These are phyloP conservation scores for Canariomyces notabilis DNA, from an alignment of 2,329 filamentous ascomycete genomes.

Conservation along the genomic window DNA sequence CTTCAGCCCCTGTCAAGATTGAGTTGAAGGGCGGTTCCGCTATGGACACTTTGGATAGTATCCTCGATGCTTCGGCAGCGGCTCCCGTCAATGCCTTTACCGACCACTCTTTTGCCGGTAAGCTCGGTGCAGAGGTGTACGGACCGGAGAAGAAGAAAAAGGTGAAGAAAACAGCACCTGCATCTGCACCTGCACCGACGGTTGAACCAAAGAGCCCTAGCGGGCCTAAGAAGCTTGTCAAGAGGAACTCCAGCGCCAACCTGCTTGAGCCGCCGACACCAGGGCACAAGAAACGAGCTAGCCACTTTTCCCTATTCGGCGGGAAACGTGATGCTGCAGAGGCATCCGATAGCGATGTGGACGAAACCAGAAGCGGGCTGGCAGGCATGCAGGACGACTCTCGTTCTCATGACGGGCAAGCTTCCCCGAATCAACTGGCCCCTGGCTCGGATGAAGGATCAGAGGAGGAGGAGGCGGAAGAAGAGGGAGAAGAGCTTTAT, in stretches of 20 bases:
- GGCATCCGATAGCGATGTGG: conserved; percentile 20
- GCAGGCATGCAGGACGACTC: conserved; percentile 25
- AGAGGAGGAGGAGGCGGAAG: conserved; percentile 42
- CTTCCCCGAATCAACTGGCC: conserved; percentile 21
- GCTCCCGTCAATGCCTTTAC: conserved; percentile 90
- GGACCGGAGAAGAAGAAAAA: conserved; percentile 49
- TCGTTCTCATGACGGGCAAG: conserved; percentile 29
- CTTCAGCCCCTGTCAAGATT: conserved; percentile 46
- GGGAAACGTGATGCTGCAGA: conserved; percentile 9
- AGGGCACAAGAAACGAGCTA: conserved; percentile 21
- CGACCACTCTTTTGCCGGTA: conserved; percentile 77
- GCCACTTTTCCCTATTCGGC: conserved; percentile 21
- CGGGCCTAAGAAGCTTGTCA: conserved; percentile 20
- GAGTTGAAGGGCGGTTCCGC: conserved; percentile 73
- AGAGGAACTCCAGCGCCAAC: conserved; percentile 19
- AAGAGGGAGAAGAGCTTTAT: conserved; percentile 47
- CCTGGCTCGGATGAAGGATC: conserved; percentile 28
- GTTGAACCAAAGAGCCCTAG: conserved; percentile 6
- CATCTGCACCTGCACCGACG: conserved; percentile 11
- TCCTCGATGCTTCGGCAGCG: conserved; percentile 80
- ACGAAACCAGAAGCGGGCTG: conserved; percentile 20
- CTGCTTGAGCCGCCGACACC: conserved; percentile 20
- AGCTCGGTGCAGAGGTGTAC: conserved; percentile 70
- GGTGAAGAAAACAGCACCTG: conserved; percentile 21
- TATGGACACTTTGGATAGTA: conserved; percentile 81